These are phyloP conservation scores for Crassisporium funariophilum DNA, from an alignment of 768 basidiomycete genomes.

Conservation along the genomic window DNA sequence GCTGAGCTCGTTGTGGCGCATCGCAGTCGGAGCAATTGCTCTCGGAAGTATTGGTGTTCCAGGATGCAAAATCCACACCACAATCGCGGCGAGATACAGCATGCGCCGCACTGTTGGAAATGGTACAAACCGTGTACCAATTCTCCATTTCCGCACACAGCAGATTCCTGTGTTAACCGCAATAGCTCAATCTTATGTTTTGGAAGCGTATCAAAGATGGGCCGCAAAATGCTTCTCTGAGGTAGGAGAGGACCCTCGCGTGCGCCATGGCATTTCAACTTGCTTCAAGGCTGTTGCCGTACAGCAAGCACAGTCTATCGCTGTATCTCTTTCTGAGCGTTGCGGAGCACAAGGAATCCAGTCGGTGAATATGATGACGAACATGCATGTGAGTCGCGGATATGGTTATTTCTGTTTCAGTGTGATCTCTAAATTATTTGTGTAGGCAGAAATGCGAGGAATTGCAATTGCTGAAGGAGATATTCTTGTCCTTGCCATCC, in stretches of 20 bases:
- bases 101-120: constrained; percentile 4
- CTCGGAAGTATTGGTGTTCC: constrained; percentile 8
- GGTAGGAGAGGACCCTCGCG: neutral
- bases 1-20: constrained; percentile 11
- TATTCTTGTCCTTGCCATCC: constrained; percentile 38
- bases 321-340: constrained; percentile 31
- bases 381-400: constrained; percentile 33
- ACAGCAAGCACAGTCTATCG: constrained; percentile 16
- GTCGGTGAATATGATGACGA: constrained; percentile 34
- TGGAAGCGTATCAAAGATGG: constrained; percentile 30
- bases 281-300: constrained; percentile 18
- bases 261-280: constrained; percentile 4
- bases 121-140: constrained; percentile 20
- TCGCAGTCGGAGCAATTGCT: constrained; percentile 6
- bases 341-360: constrained; percentile 48
- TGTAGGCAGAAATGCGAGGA: constrained; percentile 40
- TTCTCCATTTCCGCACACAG: constrained; percentile 45
- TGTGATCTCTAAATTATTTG: neutral
- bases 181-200: constrained; percentile 35
- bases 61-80: neutral
- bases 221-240: constrained; percentile 25
- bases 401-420: neutral
- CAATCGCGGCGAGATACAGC: constrained; percentile 7
- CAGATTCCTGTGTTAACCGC: constrained; percentile 39
- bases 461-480: constrained; percentile 49